These are phyloP conservation scores for Ophioceras dolichostomum DNA, from an alignment of 2,329 filamentous ascomycete species.

Conservation along the genomic window DNA sequence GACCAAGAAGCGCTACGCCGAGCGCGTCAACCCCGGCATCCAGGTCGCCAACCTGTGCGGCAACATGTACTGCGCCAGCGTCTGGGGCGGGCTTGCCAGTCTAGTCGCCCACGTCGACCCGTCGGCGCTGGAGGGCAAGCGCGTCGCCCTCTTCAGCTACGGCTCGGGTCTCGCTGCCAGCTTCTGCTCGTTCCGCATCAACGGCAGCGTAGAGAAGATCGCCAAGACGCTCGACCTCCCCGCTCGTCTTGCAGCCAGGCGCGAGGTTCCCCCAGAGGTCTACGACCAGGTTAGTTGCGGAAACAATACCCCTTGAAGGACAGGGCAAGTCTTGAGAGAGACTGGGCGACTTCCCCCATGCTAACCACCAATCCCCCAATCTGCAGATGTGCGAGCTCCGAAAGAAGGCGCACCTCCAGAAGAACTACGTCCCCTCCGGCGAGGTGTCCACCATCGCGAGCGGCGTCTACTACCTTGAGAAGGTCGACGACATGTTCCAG, in stretches of 20 bases:
- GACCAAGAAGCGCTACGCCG: slow-evolving; percentile 73
- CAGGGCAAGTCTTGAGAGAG: too few species aligned
- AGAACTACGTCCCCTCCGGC: slow-evolving; percentile 61
- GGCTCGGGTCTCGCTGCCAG: slow-evolving; percentile 62
- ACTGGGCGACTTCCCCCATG: too few species aligned
- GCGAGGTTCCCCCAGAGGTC: slow-evolving; percentile 53
- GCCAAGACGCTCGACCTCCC: slow-evolving; percentile 58
- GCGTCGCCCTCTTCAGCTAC: slow-evolving; percentile 67
- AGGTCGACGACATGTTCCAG: slow-evolving; percentile 79
- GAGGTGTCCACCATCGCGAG: slow-evolving; percentile 51
- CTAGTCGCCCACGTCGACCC: slow-evolving; percentile 53
- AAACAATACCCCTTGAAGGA: too few species aligned
- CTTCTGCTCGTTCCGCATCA: slow-evolving; percentile 63
- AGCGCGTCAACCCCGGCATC: slow-evolving; percentile 62
- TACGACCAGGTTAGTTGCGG: slow-evolving; percentile 64
- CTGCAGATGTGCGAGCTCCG: slow-evolving; percentile 64
- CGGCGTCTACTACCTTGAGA: slow-evolving; percentile 67
- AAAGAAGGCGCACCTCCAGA: slow-evolving; percentile 74
- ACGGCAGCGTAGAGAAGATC: slow-evolving; percentile 57
- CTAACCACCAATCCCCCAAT: background rate
- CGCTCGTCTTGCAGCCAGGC: slow-evolving; percentile 52
- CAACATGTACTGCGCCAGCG: slow-evolving; percentile 58
- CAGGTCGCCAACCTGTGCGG: slow-evolving; percentile 67
- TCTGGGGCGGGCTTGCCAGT: slow-evolving; percentile 66
- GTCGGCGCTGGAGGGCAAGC: slow-evolving; percentile 56